Evolutionary conservation across 768 basidiomycete species (phyloP), one percentile per base, ranked within the genome.

Genomic region (Leccinum rimulosum): DNA sequence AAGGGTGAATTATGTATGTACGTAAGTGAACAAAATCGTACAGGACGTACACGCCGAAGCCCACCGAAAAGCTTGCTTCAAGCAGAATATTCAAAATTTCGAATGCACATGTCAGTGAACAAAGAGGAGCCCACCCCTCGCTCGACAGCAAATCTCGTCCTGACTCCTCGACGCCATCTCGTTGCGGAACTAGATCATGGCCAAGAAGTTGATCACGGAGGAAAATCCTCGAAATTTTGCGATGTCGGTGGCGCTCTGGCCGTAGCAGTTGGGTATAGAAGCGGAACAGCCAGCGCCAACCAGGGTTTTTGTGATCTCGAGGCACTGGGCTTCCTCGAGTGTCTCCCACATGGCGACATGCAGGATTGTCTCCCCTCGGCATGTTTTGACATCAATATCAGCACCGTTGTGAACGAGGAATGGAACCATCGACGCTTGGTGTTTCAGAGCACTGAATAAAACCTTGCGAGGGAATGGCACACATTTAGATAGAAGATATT

Each of bases 1-100:
- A 70, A 63, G 73, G 72, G 71, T 58, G 54, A 58, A 43, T 58
- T 25, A 3, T 25, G 25, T 31, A 31, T 31, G 30, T 10, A 31
- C 30, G 3, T 31, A 31, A 31, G 30, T 31, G 30, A 31, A 9
- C 30, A 31, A 31, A 31, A 31, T 31, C 30, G 30, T 10, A 31
- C 30, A 31, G 9, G 30, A 31, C 10, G 30, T 10, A 31, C 30
- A 31, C 30, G 30, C 30, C 30, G 30, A 31, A 27, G 27, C 27
- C 27, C 3, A 3, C 27, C 3, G 27, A 27, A 27, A 27, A 27
- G 4, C 27, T 27, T 27, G 4, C 30, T 31, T 1, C 31, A 33
- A 11, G 31, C 31, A 33, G 31, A 33, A 11, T 33, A 33, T 33
- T 33, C 22, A 22, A 22, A 22, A 22, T 22, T 22, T 22, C 31